Evolutionary conservation across 225 moss, liverwort and hornwort genomes (phyloP), one percentile per base, ranked within the genome.

Genomic region (Ulota crispa): DNA sequence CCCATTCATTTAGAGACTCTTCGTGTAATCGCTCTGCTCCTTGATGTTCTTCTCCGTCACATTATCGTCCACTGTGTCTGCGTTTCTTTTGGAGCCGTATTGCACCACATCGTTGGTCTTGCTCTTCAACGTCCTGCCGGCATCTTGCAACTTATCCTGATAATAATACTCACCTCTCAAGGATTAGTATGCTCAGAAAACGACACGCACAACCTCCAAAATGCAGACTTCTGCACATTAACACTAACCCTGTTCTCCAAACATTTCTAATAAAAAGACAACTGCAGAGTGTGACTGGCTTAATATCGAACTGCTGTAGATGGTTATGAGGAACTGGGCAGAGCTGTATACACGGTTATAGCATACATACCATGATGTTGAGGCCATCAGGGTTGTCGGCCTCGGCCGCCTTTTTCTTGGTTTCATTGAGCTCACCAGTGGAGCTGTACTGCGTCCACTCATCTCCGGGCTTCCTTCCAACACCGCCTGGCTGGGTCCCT

Each of bases 71-170:
- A 84, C 52, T 5, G 63, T 32, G 9, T 78, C 47, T 0, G 83
- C 2, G 32, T 90, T 90, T 1, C 90, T 39, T 0, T 90, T n/a
- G 0, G 5, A 1, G 0, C 87, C 90, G 0, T 90, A 90, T 10
- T 75, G 64, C 18, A 90, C 90, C 56, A 90, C 87, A 0, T 86
- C 85, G 7, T 90, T 85, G 3, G 88, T 90, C 64, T 90, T 90
- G 60, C 90, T 90, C 88, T 88, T 90, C 86, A 90, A 66, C 13
- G 88, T 90, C 82, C 90, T 82, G 1, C 88, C 90, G 5, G 86
- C 88, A 10, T 90, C 87, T 64, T 70, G 47, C 84, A 87, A n/a
- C 75, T 87, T 87, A 0, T 87, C 78, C 87, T 87, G 39, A 9
- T 39, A 74, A 6, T 65, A 70, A 5, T 43, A 0, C 4, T 1